Evolutionary conservation across 768 basidiomycete genomes (phyloP).

Genomic region (Cyclocybe cylindracea): DNA sequence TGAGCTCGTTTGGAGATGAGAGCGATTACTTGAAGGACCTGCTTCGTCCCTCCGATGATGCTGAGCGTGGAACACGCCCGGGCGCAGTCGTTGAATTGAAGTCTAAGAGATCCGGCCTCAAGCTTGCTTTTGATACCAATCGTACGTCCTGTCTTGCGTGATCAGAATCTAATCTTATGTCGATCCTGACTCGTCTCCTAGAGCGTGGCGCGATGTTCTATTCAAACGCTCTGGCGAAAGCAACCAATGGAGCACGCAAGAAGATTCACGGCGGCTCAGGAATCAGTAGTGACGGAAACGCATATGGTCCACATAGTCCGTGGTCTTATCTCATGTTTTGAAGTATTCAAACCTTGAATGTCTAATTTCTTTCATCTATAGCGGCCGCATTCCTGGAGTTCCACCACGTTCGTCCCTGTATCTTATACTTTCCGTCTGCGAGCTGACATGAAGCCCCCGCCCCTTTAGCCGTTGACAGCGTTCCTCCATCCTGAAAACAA

Average conservation of each 20-base stretch:
- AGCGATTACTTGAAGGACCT: conserved; percentile 50
- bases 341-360: background rate
- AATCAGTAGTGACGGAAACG: conserved; percentile 49
- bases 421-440: background rate
- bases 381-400: conserved; percentile 71
- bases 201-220: conserved; percentile 81
- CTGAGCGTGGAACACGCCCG: conserved; percentile 28
- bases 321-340: conserved; percentile 8
- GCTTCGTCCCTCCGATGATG: conserved; percentile 32
- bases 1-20: conserved; percentile 38
- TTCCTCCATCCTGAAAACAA: conserved; percentile 62
- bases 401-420: conserved; percentile 48
- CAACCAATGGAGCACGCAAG: conserved; percentile 58
- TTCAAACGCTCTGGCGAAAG: conserved; percentile 54
- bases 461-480: conserved; percentile 55
- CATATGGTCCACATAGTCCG: conserved; percentile 61
- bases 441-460: background rate
- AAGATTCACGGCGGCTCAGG: conserved; percentile 79
- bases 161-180: background rate
- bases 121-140: conserved; percentile 65
- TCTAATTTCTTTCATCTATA: conserved; percentile 23
- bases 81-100: conserved; percentile 54
- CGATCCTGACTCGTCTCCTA: conserved; percentile 23
- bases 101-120: conserved; percentile 60
- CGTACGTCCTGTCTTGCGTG: conserved; percentile 45